Evolutionary conservation across 1,139 yeast genomes (phyloP).

Genomic region (Hyphopichia khmerensis): DNA sequence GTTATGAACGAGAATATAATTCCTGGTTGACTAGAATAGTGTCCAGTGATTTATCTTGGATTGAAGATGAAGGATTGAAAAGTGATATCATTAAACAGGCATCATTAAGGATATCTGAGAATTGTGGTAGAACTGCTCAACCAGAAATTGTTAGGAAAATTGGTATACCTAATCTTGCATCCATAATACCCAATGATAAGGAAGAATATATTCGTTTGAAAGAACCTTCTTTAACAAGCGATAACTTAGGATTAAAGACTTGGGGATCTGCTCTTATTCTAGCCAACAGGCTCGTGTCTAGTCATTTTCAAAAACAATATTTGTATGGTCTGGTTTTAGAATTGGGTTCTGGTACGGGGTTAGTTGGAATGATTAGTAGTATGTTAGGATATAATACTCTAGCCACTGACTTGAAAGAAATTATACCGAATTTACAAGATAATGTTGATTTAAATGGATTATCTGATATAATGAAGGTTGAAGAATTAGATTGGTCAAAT

Average conservation of each 20-base stretch:
- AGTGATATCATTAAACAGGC: conserved; percentile 54
- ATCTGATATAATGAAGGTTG: conserved; percentile 26
- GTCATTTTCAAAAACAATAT: conserved; percentile 15
- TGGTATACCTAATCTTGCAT: conserved; percentile 29
- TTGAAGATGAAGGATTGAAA: conserved; percentile 29
- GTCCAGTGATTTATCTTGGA: conserved; percentile 56
- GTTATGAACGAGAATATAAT: conserved; percentile 28
- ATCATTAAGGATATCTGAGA: conserved; percentile 69
- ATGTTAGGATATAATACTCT: conserved; percentile 49
- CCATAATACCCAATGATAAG: conserved; percentile 8
- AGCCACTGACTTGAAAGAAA: conserved; percentile 79
- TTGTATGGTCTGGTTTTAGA: conserved; percentile 58
- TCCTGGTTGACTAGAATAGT: conserved; percentile 68
- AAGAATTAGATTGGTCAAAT: conserved; percentile 74
- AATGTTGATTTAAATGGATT: conserved; percentile 57
- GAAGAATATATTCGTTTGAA: conserved; percentile 41
- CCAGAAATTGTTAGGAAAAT: conserved; percentile 64
- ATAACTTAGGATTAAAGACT: conserved; percentile 86
- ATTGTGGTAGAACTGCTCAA: conserved; percentile 83
- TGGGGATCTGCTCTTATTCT: conserved; percentile 91
- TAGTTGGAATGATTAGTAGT: conserved; percentile 72
- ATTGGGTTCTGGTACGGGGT: conserved; percentile 92
- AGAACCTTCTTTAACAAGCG: conserved; percentile 87
- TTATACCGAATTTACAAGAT: conserved; percentile 60
- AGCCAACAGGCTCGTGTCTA: conserved; percentile 48